Evolutionary conservation across 2,329 filamentous ascomycete genomes (phyloP), one percentile per base, ranked within the genome.

Genomic region (Colletotrichum truncatum): DNA sequence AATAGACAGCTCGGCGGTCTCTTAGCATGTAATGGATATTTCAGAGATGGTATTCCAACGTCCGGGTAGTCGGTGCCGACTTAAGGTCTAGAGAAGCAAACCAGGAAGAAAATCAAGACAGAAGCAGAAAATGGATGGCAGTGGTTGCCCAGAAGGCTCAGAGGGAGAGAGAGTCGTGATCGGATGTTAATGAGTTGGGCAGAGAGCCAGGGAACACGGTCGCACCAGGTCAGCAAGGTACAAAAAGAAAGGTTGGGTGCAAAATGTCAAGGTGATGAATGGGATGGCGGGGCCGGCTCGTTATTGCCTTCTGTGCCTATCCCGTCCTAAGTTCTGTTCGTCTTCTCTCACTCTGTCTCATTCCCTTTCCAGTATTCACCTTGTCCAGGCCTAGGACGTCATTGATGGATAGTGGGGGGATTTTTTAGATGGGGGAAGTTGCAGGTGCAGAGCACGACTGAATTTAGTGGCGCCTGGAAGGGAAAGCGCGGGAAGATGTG

Each of bases 321-420:
- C 16, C n/a, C 23, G 2, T 11, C 25, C 34, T 9, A 12, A 28
- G 12, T 21, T 18, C 26, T 45, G 7, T 16, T 28, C 28, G n/a
- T n/a, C 34, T 16, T 18, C 26, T 38, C 39, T 39, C 36, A 7
- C 36, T 14, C 25, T 48, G 6, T 30, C 14, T 48, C 45, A 26
- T 49, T 28, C 45, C 32, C 25, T 23, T 48, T 26, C 30, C 18
- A 48, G 45, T 7, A n/a, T n/a, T n/a, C 21, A 28, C 45, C n/a
- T n/a, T 48, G 14, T 21, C 21, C 34, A 16, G 12, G 26, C 53
- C 28, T 10, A 65, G 62, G 56, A 65, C 62, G 62, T 65, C 62
- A 65, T 62, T 55, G 55, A 60, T 28, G 55, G 21, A 41, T 26
- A 30, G 41, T 51, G 25, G n/a, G 51, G 54, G 21, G n/a, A n/a